Evolutionary conservation across 345 rosid genomes (phyloP).

Genomic region (Eucalyptus cloeziana): DNA sequence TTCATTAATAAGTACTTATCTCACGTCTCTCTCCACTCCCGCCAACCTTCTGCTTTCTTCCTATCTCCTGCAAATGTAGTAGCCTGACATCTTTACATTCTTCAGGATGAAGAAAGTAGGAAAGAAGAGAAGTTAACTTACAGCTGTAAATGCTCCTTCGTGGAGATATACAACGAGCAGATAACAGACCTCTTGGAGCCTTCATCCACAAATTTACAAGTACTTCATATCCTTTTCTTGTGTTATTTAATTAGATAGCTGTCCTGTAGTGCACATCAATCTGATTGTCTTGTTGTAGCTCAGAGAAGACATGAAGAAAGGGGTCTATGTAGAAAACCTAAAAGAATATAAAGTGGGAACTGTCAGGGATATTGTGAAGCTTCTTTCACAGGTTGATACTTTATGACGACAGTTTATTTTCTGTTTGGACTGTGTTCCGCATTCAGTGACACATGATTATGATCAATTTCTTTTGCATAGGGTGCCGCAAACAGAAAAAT

Average conservation of each 20-base stretch:
- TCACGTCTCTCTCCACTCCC: not conserved
- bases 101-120: conserved; percentile 76
- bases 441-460: not conserved
- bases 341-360: conserved; percentile 53
- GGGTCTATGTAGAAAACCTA: conserved; percentile 86
- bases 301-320: conserved; percentile 84
- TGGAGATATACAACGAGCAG: conserved; percentile 95
- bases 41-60: not conserved
- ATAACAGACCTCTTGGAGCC: conserved; percentile 90
- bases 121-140: conserved; percentile 65
- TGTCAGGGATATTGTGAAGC: conserved; percentile 66
- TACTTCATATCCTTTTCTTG: conserved; percentile 12
- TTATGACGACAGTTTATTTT: not conserved
- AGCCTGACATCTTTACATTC: not conserved
- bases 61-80: not conserved
- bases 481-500: conserved; percentile 84
- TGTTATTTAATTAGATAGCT: conserved; percentile 1
- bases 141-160: conserved; percentile 85
- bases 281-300: conserved; percentile 43
- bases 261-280: not conserved
- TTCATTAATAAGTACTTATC: not conserved
- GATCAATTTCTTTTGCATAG: conserved; percentile 18
- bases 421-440: not conserved
- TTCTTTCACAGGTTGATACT: conserved; percentile 51
- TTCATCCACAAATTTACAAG: conserved; percentile 78